Conservation (phyloP, 176 grass and related monocot species). For the Phoenix roebelenii region DNA sequence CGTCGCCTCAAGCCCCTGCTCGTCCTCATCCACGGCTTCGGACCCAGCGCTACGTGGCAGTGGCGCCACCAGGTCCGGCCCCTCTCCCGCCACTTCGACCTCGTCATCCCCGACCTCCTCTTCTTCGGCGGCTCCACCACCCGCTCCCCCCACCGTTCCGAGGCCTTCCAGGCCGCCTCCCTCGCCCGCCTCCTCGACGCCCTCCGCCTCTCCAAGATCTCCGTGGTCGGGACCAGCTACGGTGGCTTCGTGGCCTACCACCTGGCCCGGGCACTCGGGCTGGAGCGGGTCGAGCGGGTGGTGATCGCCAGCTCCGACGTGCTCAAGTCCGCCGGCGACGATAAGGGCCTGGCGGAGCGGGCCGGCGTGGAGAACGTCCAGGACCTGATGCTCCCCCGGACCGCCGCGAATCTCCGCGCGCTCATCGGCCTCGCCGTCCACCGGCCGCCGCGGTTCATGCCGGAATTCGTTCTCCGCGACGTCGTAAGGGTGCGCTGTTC, state of each 20-base stretch:
- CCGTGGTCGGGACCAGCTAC: constrained; percentile 73
- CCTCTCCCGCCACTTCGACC: constrained; percentile 56
- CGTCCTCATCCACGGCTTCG: constrained; percentile 85
- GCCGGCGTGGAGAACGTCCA: constrained; percentile 26
- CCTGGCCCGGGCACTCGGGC: constrained; percentile 45
- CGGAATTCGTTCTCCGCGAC: constrained; percentile 51
- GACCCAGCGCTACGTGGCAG: constrained; percentile 54
- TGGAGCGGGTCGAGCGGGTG: constrained; percentile 30
- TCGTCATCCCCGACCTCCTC: constrained; percentile 78
- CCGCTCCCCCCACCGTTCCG: constrained; percentile 29
- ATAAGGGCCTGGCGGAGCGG: constrained; percentile 37
- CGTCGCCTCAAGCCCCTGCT: constrained; percentile 30
- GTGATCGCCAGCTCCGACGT: constrained; percentile 86
- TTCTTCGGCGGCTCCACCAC: constrained; percentile 78
- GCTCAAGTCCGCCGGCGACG: constrained; percentile 59
- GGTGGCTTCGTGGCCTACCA: constrained; percentile 88
- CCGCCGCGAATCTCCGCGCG: constrained; percentile 20
- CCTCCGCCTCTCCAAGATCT: constrained; percentile 17
- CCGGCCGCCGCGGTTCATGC: constrained; percentile 35
- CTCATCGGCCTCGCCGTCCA: constrained; percentile 32
- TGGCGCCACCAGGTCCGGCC: constrained; percentile 53
- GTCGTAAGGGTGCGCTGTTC: constrained; percentile 31
- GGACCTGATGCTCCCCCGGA: constrained; percentile 48
- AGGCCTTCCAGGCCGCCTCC: constrained; percentile 61
- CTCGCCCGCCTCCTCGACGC: constrained; percentile 39